These are phyloP conservation scores for Tolypocladium tropicale DNA, from an alignment of 2,329 filamentous ascomycete species.

Conservation along the genomic window DNA sequence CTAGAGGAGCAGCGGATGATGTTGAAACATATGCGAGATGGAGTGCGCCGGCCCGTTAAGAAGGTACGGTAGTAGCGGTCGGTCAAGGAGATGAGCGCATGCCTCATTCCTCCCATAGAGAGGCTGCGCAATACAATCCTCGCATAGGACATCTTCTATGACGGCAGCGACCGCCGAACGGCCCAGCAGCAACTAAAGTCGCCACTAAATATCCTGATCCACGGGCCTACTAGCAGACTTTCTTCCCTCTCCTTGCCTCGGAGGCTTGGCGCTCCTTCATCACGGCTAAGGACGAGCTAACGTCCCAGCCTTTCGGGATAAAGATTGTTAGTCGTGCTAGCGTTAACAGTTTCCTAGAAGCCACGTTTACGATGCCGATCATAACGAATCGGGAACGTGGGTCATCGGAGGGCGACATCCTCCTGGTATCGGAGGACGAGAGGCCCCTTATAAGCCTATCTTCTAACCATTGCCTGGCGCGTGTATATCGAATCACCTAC, in stretches of 20 bases:
- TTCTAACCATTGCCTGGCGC: slow-evolving; percentile 73
- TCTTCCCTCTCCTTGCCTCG: slow-evolving; percentile 79
- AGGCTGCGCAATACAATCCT: slow-evolving; percentile 77
- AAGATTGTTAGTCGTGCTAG: slow-evolving; percentile 80
- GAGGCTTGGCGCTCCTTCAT: slow-evolving; percentile 96
- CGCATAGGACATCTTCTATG: slow-evolving; percentile 90
- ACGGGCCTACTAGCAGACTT: slow-evolving; percentile 73
- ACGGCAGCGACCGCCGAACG: slow-evolving; percentile 72
- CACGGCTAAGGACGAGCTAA: slow-evolving; percentile 78
- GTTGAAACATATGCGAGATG: slow-evolving; percentile 39
- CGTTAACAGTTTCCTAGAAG: slow-evolving; percentile 87
- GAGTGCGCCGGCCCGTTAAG: slow-evolving; percentile 64
- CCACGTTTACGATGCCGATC: slow-evolving; percentile 72
- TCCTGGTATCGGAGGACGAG: slow-evolving; percentile 68
- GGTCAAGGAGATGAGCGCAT: slow-evolving; percentile 86
- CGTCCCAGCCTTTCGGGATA: slow-evolving; percentile 71
- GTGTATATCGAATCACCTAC: slow-evolving; percentile 68
- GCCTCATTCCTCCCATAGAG: slow-evolving; percentile 81
- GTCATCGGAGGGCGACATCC: slow-evolving; percentile 76
- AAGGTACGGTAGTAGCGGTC: slow-evolving; percentile 74
- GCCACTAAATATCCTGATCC: slow-evolving; percentile 69
- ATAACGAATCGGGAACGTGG: slow-evolving; percentile 60
- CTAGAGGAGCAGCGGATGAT: slow-evolving; percentile 37
- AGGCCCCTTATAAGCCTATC: slow-evolving; percentile 57
- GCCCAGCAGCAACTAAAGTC: slow-evolving; percentile 64